Base-by-base conservation (phyloP, 805 yeast genomes). In the Nakazawaea ernobii region DNA sequence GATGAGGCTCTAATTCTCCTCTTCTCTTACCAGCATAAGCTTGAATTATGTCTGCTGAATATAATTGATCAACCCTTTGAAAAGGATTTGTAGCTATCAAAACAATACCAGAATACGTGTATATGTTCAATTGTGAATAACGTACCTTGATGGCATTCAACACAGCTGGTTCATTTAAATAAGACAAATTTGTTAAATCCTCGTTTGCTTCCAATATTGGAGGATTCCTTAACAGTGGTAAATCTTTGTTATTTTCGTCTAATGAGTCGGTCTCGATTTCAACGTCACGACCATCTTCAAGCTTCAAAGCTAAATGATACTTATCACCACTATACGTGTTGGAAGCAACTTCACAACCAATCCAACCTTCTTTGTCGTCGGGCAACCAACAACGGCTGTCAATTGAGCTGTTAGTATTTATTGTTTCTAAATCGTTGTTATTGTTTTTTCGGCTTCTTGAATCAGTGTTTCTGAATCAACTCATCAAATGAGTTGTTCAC, bases 31-130 rank as follows among this genome's bases (percentile, higher is more conserved):
- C 95, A 8, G 96, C 89, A 63, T 92, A 92, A 15, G 96, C 92
- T 65, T 92, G 97, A 50, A 92, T 89, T 64, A 92, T 86, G 58
- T 92, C 96, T 36, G 86, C 87, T 2, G 96, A 84, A 65, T 92
- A 92, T 42, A 92, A 72, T 59, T 87, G 91, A 64, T 92, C 98
- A 38, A 90, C 88, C 55, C 86, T 76, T 63, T 89, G 97, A 66
- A 92, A 92, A 9, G 99, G 99, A 64, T 92, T 92, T 1, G 95
- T 84, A 17, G 99, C 99, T 60, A 92, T 92, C 62, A 92, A 77
- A 42, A 92, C 99, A 48, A 92, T 94, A 65, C 99, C 99, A 1
- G 96, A 87, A 63, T 92, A 92, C 2, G 99, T 94, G 66, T 92
- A 92, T 51, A 92, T 92, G 62, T 84, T 87, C 57, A 92, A 77